Conservation (phyloP, 768 basidiomycete genomes). For the Panellus pusillus region DNA sequence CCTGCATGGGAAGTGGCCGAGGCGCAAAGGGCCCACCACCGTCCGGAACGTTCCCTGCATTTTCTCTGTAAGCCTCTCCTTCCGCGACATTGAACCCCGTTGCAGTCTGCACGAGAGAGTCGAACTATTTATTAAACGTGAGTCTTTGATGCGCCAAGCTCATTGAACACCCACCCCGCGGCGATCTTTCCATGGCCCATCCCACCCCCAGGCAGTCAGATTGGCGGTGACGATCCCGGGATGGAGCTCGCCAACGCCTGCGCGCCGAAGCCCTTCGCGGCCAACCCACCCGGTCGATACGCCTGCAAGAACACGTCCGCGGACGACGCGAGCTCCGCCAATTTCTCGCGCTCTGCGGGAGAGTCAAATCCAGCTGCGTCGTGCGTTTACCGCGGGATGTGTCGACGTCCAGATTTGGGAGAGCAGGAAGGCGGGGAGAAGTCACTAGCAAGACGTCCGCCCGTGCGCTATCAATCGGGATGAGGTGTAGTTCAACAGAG, state of each 20-base stretch:
- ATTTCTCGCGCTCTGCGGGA: slow-evolving; percentile 29
- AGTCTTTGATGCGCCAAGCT: too few species aligned
- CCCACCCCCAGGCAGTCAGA: slow-evolving; percentile 56
- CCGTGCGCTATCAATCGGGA: slow-evolving; percentile 41
- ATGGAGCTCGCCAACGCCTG: slow-evolving; percentile 36
- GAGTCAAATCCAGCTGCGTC: slow-evolving; percentile 54
- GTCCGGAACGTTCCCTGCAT: slow-evolving; percentile 16
- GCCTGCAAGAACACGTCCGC: slow-evolving; percentile 63
- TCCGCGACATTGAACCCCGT: slow-evolving; percentile 62
- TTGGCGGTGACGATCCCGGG: slow-evolving; percentile 57
- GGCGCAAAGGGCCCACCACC: slow-evolving; percentile 9
- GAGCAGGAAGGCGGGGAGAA: slow-evolving; percentile 51
- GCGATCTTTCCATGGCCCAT: slow-evolving; percentile 55
- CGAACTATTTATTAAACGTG: slow-evolving; percentile 41
- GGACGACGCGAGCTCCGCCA: slow-evolving; percentile 37
- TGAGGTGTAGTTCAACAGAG: not conserved
- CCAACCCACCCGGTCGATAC: slow-evolving; percentile 54
- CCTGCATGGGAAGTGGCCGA: slow-evolving; percentile 54
- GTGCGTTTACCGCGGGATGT: slow-evolving; percentile 66
- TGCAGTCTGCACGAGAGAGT: slow-evolving; percentile 64
- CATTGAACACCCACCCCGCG: slow-evolving; percentile 42
- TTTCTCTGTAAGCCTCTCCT: slow-evolving; percentile 44
- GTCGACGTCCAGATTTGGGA: slow-evolving; percentile 54
- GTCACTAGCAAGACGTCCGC: slow-evolving; percentile 59
- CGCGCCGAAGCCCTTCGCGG: slow-evolving; percentile 48